Evolutionary conservation across 257 asterid genomes (phyloP).

Genomic region (Capsicum pubescens): DNA sequence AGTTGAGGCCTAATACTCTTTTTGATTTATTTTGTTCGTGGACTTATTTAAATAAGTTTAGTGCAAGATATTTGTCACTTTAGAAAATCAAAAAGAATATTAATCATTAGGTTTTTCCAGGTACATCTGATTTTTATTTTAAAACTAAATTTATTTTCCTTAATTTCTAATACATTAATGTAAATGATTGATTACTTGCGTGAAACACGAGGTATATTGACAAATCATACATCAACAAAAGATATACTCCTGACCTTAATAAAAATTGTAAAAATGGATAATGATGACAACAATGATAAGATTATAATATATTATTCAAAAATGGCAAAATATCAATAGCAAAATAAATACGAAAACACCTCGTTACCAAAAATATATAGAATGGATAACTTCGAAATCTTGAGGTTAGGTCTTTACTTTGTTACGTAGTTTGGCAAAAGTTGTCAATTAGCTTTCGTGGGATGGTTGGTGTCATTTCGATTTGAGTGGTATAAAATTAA

Average conservation of each 20-base stretch:
- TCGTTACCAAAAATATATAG: too few relatives aligned
- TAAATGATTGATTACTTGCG: not conserved
- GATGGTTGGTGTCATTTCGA: too few relatives aligned
- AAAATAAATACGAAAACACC: not conserved
- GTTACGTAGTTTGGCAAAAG: slow-evolving; percentile 10
- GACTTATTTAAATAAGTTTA: not conserved
- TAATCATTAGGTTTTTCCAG: not conserved
- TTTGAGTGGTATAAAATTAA: too few relatives aligned
- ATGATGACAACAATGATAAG: not conserved
- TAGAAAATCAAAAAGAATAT: not conserved
- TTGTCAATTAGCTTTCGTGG: not conserved
- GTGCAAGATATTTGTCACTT: not conserved
- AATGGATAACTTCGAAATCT: not conserved
- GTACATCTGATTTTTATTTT: not conserved
- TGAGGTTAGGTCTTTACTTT: not conserved
- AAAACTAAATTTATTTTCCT: not conserved
- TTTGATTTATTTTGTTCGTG: not conserved
- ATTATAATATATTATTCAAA: not conserved
- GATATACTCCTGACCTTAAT: not conserved
- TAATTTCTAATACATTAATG: not conserved
- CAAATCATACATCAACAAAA: too few relatives aligned
- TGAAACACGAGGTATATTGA: not conserved
- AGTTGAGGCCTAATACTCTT: not conserved
- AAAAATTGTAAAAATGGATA: not conserved
- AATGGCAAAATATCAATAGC: not conserved